These are phyloP conservation scores for Yarrowia keelungensis DNA, from an alignment of 805 yeast species.

Conservation along the genomic window DNA sequence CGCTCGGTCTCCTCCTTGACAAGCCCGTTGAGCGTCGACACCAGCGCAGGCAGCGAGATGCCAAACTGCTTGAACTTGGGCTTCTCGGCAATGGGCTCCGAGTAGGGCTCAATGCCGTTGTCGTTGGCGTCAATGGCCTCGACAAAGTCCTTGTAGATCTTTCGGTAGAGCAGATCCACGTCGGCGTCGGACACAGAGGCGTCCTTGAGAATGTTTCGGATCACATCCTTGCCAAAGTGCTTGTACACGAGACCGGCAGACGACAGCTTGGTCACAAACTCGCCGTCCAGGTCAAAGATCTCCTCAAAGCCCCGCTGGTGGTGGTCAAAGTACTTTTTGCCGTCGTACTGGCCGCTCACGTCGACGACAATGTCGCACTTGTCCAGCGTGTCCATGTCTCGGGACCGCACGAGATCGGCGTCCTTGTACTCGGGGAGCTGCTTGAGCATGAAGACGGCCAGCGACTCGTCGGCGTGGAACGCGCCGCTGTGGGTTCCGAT, in stretches of 20 bases:
- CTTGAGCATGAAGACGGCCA: constrained; percentile 87
- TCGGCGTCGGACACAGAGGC: constrained; percentile 51
- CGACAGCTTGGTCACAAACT: constrained; percentile 77
- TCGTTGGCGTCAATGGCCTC: constrained; percentile 97
- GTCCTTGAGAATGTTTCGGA: constrained; percentile 57
- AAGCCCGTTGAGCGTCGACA: constrained; percentile 80
- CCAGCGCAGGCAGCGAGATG: constrained; percentile 78
- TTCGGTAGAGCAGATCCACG: constrained; percentile 71
- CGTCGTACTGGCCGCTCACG: constrained; percentile 91
- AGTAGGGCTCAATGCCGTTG: constrained; percentile 83
- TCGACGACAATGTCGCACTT: constrained; percentile 91
- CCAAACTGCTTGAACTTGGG: constrained; percentile 75
- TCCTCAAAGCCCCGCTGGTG: constrained; percentile 92
- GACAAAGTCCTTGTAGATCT: constrained; percentile 83
- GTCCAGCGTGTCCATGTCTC: constrained; percentile 85
- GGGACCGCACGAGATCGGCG: constrained; percentile 78
- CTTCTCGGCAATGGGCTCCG: constrained; percentile 54
- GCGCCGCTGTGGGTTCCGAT: constrained; percentile 83
- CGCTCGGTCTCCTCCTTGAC: constrained; percentile 79
- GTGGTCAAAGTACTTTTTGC: constrained; percentile 86
- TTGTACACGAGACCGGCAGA: constrained; percentile 95
- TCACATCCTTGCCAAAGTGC: constrained; percentile 54
- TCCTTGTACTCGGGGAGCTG: constrained; percentile 70
- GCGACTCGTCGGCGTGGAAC: constrained; percentile 96
- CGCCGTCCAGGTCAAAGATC: constrained; percentile 60